phyloP scores from a whole-genome alignment of 2,329 filamentous ascomycete genomes.

The Neobulgaria alba region DNA sequence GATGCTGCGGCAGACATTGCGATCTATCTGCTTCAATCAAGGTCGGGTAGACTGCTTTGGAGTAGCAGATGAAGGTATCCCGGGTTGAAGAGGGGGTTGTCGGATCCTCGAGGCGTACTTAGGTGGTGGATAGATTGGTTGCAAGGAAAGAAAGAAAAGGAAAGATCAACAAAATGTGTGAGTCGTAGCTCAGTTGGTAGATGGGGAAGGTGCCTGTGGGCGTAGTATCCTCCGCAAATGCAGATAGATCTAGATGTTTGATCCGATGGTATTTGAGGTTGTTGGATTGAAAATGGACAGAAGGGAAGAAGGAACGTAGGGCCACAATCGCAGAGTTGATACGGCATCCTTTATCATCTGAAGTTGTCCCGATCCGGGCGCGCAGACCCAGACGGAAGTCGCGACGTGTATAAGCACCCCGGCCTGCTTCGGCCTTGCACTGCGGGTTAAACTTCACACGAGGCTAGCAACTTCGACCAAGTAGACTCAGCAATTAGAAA shows the following conservation, averaged over 20 bases:
- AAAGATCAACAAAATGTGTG: constrained; percentile 24
- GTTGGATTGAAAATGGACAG: no score
- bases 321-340: no score
- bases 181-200: constrained; percentile 26
- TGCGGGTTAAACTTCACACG: no score
- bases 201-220: constrained; percentile 24
- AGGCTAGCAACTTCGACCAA: no score
- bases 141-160: constrained; percentile 17
- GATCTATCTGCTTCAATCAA: constrained; percentile 6
- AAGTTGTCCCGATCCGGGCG: no score
- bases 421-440: no score
- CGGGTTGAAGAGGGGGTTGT: constrained; percentile 21
- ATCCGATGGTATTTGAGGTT: no score
- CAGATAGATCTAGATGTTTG: neutral
- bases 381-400: no score
- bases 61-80: constrained; percentile 11
- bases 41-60: constrained; percentile 10
- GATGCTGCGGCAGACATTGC: constrained; percentile 35
- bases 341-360: no score
- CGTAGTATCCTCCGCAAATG: constrained; percentile 7
- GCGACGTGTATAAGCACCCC: no score
- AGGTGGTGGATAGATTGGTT: constrained; percentile 20
- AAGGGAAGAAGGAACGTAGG: constrained; percentile 5
- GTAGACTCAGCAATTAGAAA: no score
- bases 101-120: constrained; percentile 5